Evolutionary conservation across 2,329 filamentous ascomycete species (phyloP), one percentile per base, ranked within the genome.

Genomic region (Fusarium annulatum): DNA sequence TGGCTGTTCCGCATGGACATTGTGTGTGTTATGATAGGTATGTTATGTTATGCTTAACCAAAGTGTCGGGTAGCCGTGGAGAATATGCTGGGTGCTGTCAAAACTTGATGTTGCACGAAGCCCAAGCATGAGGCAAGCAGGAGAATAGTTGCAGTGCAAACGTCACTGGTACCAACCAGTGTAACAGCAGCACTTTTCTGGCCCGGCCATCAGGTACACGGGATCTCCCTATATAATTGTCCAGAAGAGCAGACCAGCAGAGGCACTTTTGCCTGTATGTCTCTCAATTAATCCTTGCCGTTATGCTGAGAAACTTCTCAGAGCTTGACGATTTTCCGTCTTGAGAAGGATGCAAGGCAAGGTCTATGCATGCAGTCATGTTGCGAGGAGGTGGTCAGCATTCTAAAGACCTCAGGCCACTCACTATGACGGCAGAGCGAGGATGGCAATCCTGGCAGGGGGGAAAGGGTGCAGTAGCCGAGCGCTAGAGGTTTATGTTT

Each of bases 201-300:
- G 46, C 46, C 46, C 3, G 46, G 26, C 19, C 6, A n/a, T 30
- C 26, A 48, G 45, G 45, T 30, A 48, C 11, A 58, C 16, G 55
- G 55, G 55, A 46, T 3, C 46, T 58, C 39, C n/a, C 55, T 58
- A 58, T 58, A 58, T 58, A 58, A 58, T 36, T 58, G 55, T 57
- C 16, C 18, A 26, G 36, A 39, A 11, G 36, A 19, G 11, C n/a
- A 21, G 5, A 3, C 23, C 23, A 28, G 23, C 43, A 28, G 0
- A 15, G 19, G 26, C 18, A 46, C 28, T n/a, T 33, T 49, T 49
- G 46, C 46, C 21, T n/a, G 28, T 33, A 49, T 30, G 1, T 43
- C 7, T 46, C 26, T 46, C 46, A 30, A 30, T 15, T 49, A 12
- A 57, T 28, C 55, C 39, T 57, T 57, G 55, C 53, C 9, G 10